phyloP scores from a whole-genome alignment of 1,139 yeast species.

The Kodamaea arcana region DNA sequence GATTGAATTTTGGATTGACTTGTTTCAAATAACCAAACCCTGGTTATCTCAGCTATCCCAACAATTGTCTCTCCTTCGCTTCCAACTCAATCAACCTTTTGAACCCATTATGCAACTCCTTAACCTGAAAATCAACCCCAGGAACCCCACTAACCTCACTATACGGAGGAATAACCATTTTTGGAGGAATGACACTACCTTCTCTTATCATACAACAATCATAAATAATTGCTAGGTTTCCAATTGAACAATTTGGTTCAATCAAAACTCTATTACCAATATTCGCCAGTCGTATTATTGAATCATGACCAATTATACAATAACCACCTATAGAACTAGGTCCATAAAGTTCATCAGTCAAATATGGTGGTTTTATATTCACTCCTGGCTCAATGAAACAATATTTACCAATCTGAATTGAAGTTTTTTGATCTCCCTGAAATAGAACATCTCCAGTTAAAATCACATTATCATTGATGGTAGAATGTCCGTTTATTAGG shows the following conservation, averaged over 20 bases:
- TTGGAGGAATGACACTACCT: conserved; percentile 50
- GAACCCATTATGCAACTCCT: conserved; percentile 35
- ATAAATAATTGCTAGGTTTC: conserved; percentile 49
- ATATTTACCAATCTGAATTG: conserved; percentile 52
- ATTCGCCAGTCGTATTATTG: conserved; percentile 40
- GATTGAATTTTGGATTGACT: too few species aligned
- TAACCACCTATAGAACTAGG: conserved; percentile 54
- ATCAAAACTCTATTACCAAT: conserved; percentile 59
- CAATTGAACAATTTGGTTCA: conserved; percentile 37
- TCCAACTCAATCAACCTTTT: conserved; percentile 39
- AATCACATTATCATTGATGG: conserved; percentile 22
- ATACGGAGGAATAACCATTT: conserved; percentile 57
- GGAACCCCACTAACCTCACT: conserved; percentile 46
- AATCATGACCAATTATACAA: conserved; percentile 46
- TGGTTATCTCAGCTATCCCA: too few species aligned
- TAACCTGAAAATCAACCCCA: conserved; percentile 26
- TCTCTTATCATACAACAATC: conserved; percentile 57
- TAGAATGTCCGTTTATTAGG: conserved; percentile 30
- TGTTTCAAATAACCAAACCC: neutral
- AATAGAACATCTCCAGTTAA: conserved; percentile 20
- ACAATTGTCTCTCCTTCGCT: conserved; percentile 33
- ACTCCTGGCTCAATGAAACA: conserved; percentile 31
- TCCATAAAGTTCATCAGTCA: conserved; percentile 11
- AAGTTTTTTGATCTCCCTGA: conserved; percentile 12
- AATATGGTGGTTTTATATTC: conserved; percentile 5